Evolutionary conservation across 805 yeast species (phyloP).

Genomic region (Ogataea ganodermae): DNA sequence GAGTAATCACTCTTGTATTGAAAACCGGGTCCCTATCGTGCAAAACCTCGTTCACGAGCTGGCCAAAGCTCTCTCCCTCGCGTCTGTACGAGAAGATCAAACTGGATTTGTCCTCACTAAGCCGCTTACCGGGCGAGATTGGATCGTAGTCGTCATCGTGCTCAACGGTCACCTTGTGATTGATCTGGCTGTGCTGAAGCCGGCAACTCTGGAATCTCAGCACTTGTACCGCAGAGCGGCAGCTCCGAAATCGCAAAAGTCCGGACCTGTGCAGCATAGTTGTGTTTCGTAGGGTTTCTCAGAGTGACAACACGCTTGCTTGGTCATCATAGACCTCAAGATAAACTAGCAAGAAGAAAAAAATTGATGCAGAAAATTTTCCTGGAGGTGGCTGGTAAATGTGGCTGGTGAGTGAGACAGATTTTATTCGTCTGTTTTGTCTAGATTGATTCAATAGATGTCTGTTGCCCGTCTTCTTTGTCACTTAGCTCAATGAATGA

Average conservation of each 20-base stretch:
- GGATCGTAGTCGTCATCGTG: conserved; percentile 26
- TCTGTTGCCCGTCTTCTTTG: background rate
- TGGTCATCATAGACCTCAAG: background rate
- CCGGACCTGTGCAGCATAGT: background rate
- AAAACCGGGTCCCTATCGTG: conserved; percentile 37
- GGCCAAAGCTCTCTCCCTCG: conserved; percentile 45
- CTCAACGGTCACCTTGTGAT: conserved; percentile 23
- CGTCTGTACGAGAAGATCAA: conserved; percentile 39
- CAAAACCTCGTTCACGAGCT: conserved; percentile 40
- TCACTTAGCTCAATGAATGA: background rate
- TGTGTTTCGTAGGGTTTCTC: background rate
- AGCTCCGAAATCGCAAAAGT: conserved; percentile 1
- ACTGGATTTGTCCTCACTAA: conserved; percentile 26
- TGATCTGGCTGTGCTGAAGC: background rate
- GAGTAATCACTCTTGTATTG: conserved; percentile 38
- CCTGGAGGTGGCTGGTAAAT: conserved; percentile 1
- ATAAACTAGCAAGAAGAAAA: too few relatives aligned
- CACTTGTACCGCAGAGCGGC: background rate
- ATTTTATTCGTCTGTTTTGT: too few relatives aligned
- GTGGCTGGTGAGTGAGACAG: background rate
- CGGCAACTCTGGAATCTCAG: background rate
- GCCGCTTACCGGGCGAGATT: conserved; percentile 20
- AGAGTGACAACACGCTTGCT: background rate
- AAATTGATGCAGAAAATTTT: background rate
- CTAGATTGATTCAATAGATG: background rate